Conservation (phyloP, 2,329 filamentous ascomycete species). For the Epichloe glyceriae region DNA sequence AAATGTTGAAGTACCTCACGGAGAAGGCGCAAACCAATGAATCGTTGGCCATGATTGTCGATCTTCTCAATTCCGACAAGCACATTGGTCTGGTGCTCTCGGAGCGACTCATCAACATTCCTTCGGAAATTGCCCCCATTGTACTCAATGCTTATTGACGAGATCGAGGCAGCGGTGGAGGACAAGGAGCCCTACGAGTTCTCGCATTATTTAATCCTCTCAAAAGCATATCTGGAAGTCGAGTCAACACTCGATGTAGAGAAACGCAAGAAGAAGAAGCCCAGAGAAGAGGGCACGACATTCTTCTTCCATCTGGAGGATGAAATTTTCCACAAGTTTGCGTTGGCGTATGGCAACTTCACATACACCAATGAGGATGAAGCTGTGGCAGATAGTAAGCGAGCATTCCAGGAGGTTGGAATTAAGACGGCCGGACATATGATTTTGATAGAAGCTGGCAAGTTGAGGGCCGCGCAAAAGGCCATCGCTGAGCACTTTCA, state of each 20-base stretch:
- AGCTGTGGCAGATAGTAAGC: conserved; percentile 74
- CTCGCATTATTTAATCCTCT: conserved; percentile 81
- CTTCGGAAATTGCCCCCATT: conserved; percentile 80
- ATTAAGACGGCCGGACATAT: conserved; percentile 73
- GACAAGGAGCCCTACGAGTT: conserved; percentile 90
- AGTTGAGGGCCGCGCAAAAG: conserved; percentile 64
- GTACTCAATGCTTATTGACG: conserved; percentile 88
- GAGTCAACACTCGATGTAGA: conserved; percentile 65
- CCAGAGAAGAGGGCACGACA: conserved; percentile 43
- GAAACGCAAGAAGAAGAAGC: conserved; percentile 49
- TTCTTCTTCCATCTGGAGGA: conserved; percentile 97
- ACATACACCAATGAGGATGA: conserved; percentile 74
- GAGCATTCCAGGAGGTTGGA: conserved; percentile 87
- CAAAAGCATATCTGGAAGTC: conserved; percentile 85
- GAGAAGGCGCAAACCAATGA: conserved; percentile 40
- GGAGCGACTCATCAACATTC: conserved; percentile 92
- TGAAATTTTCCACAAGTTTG: conserved; percentile 70
- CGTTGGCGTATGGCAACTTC: conserved; percentile 55
- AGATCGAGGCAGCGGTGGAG: conserved; percentile 76
- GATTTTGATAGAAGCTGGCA: conserved; percentile 71
- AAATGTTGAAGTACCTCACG: conserved; percentile 58
- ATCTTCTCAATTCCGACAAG: conserved; percentile 39
- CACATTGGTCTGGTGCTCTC: conserved; percentile 80
- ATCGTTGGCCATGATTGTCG: conserved; percentile 41
- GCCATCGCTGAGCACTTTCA: conserved; percentile 63